Base-by-base conservation (phyloP, 2,329 filamentous ascomycete species). In the Elsinoe batatas region DNA sequence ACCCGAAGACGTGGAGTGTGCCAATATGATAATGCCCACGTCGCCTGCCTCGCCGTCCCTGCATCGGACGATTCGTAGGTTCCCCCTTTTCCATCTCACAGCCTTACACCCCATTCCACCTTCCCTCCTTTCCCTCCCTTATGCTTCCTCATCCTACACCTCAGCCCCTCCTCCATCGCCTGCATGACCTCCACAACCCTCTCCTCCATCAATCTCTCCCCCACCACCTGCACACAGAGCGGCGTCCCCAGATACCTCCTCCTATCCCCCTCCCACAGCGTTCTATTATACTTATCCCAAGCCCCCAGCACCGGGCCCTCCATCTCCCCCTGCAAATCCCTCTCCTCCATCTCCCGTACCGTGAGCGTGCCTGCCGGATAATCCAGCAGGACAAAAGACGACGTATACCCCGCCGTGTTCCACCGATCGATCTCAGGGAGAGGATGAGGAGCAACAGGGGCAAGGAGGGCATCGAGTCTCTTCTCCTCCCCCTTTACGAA, bases 401-500 rank as follows among this genome's bases (percentile, higher is more conserved):
- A 78, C 0, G 81, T 84, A 63, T 85, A 85, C 56, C 80, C 78
- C 0, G 80, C 77, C 0, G 76, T 77, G 64, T 83, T 83, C 68
- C 80, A 85, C 1, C 75, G 71, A 68, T 86, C 83, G 55, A 83
- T 76, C 8, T 76, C 73, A 1, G 82, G 79, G 0, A 82, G 76
- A 0, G 82, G 80, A 65, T 86, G 83, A 1, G 82, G 81, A 12
- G 82, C 82, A 0, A 84, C 72, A 0, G 82, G 83, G 59, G 77
- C 81, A 56, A 86, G 76, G 53, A 86, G 76, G 0, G 80, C 80
- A 69, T 85, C 82, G 6, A 85, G 69, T 38, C 15, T 38, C 3
- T 64, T 5, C 26, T 30, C 26, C 26, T 30, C 2, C 26, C 6
- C 22, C 22, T 26, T 6, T 6, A 8, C 26, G 2, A 30, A 30